Evolutionary conservation across 164 flowering plant genomes (phyloP).

Genomic region (Pachysandra terminalis): DNA sequence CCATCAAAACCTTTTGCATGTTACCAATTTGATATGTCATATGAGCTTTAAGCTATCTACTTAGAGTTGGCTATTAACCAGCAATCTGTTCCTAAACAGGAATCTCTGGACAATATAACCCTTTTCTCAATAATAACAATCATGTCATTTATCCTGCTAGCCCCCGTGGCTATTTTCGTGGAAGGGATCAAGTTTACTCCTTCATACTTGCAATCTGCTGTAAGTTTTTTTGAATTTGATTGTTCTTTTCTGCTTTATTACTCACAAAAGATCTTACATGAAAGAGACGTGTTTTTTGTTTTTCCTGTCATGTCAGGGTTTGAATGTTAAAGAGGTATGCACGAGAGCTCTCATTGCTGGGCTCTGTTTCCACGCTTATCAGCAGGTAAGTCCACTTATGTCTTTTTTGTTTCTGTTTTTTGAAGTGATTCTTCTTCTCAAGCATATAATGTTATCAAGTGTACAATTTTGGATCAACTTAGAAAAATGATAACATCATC

Average conservation of each 20-base stretch:
- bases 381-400: conserved; percentile 56
- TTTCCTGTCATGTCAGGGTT: conserved; percentile 47
- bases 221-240: conserved; percentile 28
- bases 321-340: conserved; percentile 60
- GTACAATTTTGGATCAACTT: too few relatives aligned
- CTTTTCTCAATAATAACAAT: conserved; percentile 73
- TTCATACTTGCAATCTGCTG: conserved; percentile 54
- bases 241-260: neutral
- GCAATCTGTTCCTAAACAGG: conserved; percentile 43
- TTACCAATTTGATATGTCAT: neutral
- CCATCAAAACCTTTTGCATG: neutral
- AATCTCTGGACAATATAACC: conserved; percentile 75
- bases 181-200: conserved; percentile 78
- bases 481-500: too few relatives aligned
- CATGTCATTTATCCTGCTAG: conserved; percentile 53
- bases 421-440: neutral
- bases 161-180: conserved; percentile 51
- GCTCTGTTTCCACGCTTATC: conserved; percentile 96
- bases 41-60: neutral
- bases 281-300: neutral
- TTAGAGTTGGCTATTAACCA: conserved; percentile 9
- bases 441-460: neutral
- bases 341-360: conserved; percentile 71
- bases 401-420: neutral
- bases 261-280: neutral